Conservation (phyloP, 2,329 filamentous ascomycete genomes). For the Emergomyces orientalis region DNA sequence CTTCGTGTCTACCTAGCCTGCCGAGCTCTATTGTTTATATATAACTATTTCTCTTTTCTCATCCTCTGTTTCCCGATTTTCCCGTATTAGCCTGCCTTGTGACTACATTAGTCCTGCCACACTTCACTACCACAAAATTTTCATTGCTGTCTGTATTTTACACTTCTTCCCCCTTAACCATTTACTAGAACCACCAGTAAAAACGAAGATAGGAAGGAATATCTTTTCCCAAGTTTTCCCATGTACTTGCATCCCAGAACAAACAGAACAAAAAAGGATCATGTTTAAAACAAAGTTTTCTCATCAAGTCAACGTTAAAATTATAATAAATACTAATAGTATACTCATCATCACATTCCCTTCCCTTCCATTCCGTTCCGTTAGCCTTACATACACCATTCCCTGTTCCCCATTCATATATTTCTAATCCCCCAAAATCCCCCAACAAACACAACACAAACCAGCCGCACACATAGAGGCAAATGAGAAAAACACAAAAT, state of each 20-base stretch:
- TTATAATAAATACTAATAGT: conserved; percentile 1
- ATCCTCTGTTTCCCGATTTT: neutral
- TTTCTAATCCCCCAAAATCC: neutral
- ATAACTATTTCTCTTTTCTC: neutral
- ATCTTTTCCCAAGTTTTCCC: neutral
- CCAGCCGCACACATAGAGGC: neutral
- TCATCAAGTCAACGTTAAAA: neutral
- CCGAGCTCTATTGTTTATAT: neutral
- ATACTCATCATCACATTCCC: neutral
- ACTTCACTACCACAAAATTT: neutral
- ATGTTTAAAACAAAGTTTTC: no score
- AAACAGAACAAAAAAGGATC: neutral
- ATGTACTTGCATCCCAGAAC: neutral
- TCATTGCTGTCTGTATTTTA: neutral
- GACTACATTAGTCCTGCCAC: neutral
- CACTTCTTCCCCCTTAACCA: neutral
- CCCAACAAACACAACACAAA: neutral
- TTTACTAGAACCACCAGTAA: neutral
- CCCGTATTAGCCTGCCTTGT: neutral
- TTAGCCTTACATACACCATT: neutral
- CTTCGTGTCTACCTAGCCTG: neutral
- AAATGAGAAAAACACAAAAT: neutral
- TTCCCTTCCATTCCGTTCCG: neutral
- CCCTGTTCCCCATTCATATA: neutral
- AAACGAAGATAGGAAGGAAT: neutral